Base-by-base conservation (phyloP, 306 rosid species). In the Dryas alaskensis region DNA sequence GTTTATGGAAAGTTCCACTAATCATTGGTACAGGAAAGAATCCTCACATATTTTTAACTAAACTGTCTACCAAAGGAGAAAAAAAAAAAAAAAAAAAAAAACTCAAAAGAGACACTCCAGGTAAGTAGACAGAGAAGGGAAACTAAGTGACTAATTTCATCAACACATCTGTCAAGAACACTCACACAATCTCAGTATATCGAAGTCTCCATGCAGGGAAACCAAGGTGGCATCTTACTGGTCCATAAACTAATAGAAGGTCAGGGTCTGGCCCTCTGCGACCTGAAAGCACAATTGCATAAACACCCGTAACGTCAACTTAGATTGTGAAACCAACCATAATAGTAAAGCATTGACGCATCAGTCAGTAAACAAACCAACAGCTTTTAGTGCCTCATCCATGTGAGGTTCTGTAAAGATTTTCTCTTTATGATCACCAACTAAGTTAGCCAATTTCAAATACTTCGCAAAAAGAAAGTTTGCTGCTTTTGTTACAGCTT, bases 151-250 rank as follows among this genome's bases (percentile, higher is more conserved):
- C 25, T 55, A 44, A 48, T 27, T 47, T 53, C 42, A 73, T 50
- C 63, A 62, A 27, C 37, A n/a, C 1, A 62, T 16, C 2, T 11
- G 55, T 14, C 4, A 66, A 50, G 65, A 72, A 60, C 45, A 90
- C 96, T 84, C 71, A 92, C 98, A 91, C 69, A 62, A 91, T 93
- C 91, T 93, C 97, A 7, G 98, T 85, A 74, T 93, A 89, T 37
- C 86, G 88, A 22, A 93, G 80, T 81, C 97, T 89, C 98, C 98
- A 93, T 57, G 96, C 89, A 65, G 98, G 94, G 80, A 91, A 93
- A 76, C 98, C 97, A 49, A 89, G 89, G 81, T 93, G 98, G 84
- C 96, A 89, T 81, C 98, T 89, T 50, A 81, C 85, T 31, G 98
- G 96, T 74, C 96, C 98, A 81, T 88, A 93, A 54, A 86, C 91